A percentile compares a stretch with the other conserved stretches of the same genome.
Evolutionary conservation across 2,329 filamentous ascomycete species (phyloP).

Genomic region (Colletotrichum sp.): DNA sequence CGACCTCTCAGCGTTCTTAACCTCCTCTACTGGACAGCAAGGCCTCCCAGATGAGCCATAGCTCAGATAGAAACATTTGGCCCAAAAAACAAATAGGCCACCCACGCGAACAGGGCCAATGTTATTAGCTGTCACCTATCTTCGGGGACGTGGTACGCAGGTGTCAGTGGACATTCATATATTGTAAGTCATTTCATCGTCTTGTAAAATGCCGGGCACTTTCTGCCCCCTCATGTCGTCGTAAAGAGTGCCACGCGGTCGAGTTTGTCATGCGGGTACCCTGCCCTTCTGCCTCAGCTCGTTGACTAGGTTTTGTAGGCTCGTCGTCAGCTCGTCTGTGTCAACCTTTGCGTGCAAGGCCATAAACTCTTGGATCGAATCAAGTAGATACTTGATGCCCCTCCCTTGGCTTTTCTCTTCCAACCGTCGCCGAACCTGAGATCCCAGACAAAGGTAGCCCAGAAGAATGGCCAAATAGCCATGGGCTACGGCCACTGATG

Average conservation of each 20-base stretch:
- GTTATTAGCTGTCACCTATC: not conserved
- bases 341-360: slow-evolving; percentile 56
- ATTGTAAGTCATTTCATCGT: not conserved
- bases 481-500: slow-evolving; percentile 80
- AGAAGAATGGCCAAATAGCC: slow-evolving; percentile 87
- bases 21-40: not conserved
- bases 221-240: not conserved
- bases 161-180: not conserved
- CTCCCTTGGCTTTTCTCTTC: slow-evolving; percentile 44
- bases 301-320: slow-evolving; percentile 39
- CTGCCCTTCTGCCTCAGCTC: slow-evolving; percentile 30
- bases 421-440: slow-evolving; percentile 48
- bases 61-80: not conserved
- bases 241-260: not conserved
- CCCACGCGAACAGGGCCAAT: not conserved
- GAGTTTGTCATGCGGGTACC: not conserved
- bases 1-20: not conserved
- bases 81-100: not conserved
- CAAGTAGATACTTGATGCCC: slow-evolving; percentile 50
- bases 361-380: slow-evolving; percentile 61
- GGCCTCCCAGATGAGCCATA: not conserved
- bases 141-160: not conserved
- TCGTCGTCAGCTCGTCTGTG: slow-evolving; percentile 39
- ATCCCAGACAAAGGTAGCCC: slow-evolving; percentile 75
- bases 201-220: not conserved